A percentile compares a stretch with the other conserved stretches of the same genome.
phyloP scores from a whole-genome alignment of 306 rosid genomes.

The Corylus heterophylla region DNA sequence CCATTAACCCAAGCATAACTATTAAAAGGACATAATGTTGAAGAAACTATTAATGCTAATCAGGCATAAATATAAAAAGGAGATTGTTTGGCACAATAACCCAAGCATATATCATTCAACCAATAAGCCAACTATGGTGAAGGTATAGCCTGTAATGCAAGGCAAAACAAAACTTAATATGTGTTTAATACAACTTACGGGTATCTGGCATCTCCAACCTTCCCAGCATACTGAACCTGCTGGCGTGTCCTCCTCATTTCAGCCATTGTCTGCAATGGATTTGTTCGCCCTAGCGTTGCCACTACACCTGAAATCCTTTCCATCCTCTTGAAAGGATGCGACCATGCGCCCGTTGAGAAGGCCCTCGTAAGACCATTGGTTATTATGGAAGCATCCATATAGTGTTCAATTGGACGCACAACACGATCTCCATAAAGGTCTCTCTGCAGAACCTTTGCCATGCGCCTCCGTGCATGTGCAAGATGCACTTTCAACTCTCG shows the following conservation, averaged over 20 bases:
- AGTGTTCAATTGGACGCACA: slow-evolving; percentile 70
- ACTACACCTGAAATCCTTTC: slow-evolving; percentile 96
- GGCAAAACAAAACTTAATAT: slow-evolving; percentile 10
- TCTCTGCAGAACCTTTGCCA: slow-evolving; percentile 85
- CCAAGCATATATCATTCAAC: neutral
- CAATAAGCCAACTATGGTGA: neutral
- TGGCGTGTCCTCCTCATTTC: slow-evolving; percentile 94
- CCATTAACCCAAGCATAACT: neutral
- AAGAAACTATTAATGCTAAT: neutral
- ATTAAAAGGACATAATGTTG: neutral
- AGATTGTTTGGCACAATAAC: neutral
- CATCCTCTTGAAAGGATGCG: slow-evolving; percentile 80
- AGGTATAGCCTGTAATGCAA: neutral
- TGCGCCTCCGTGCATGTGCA: slow-evolving; percentile 75
- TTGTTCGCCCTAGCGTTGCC: slow-evolving; percentile 81
- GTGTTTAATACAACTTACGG: slow-evolving; percentile 67
- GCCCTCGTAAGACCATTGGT: slow-evolving; percentile 94
- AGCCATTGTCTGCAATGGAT: slow-evolving; percentile 85
- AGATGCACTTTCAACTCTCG: slow-evolving; percentile 84
- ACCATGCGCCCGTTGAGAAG: slow-evolving; percentile 97
- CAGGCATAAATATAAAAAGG: neutral
- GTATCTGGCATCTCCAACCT: slow-evolving; percentile 98
- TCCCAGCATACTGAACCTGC: slow-evolving; percentile 90
- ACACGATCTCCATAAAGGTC: slow-evolving; percentile 77
- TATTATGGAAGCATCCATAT: slow-evolving; percentile 88